These are phyloP conservation scores for Tetracladium maxilliforme DNA, from an alignment of 2,329 filamentous ascomycete species.

Conservation along the genomic window DNA sequence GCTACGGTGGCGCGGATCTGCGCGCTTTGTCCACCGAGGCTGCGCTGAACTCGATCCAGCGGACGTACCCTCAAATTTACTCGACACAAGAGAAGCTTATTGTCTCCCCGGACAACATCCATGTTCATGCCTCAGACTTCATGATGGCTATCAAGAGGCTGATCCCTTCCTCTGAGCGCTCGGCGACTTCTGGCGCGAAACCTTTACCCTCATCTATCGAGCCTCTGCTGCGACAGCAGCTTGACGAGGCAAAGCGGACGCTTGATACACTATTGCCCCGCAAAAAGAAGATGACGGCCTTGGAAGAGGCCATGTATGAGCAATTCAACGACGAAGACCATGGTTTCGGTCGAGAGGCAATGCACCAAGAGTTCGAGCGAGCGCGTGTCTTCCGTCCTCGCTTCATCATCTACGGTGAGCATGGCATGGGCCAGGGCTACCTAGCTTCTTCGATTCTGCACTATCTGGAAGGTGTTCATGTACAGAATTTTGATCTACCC, in stretches of 20 bases:
- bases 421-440: constrained; percentile 91
- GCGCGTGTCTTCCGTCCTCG: constrained; percentile 80
- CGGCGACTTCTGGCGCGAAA: constrained; percentile 69
- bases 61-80: constrained; percentile 95
- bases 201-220: constrained; percentile 69
- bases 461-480: constrained; percentile 84
- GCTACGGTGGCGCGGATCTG: constrained; percentile 90
- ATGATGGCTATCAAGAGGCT: constrained; percentile 96
- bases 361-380: constrained; percentile 67
- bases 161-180: constrained; percentile 85
- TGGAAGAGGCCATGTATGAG: constrained; percentile 89
- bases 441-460: constrained; percentile 74
- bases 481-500: constrained; percentile 86
- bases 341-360: constrained; percentile 71
- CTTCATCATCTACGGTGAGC: constrained; percentile 64
- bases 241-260: constrained; percentile 51
- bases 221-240: constrained; percentile 62
- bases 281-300: constrained; percentile 72
- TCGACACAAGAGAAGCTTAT: constrained; percentile 76
- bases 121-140: constrained; percentile 84
- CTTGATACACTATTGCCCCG: constrained; percentile 69
- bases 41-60: constrained; percentile 86
- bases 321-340: constrained; percentile 69
- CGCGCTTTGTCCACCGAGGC: constrained; percentile 92
- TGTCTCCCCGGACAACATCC: constrained; percentile 74